A percentile compares a stretch with the other conserved stretches of the same genome.
Conservation (phyloP, 192 early-diverging fungal genomes). For the Coemansia sp. region DNA sequence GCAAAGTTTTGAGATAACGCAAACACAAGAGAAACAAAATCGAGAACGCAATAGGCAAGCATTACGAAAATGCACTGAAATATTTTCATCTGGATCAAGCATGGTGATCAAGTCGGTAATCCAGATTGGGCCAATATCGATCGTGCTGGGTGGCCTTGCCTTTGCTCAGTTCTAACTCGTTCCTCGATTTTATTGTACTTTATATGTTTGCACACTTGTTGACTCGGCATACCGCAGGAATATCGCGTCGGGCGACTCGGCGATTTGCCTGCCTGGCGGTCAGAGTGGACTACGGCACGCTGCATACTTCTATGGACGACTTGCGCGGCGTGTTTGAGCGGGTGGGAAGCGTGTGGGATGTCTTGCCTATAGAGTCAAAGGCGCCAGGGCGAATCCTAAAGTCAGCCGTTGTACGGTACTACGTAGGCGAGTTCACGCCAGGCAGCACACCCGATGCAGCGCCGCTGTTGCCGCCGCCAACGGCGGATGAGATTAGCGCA, state of each 20-base stretch:
- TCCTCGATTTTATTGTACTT: background rate
- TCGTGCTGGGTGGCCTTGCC: background rate
- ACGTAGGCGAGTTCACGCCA: conserved; percentile 31
- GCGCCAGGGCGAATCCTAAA: conserved; percentile 20
- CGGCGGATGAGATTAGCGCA: conserved; percentile 14
- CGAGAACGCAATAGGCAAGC: background rate
- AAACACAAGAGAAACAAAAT: background rate
- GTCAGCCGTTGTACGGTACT: conserved; percentile 42
- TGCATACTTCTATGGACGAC: conserved; percentile 28
- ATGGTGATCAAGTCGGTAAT: background rate
- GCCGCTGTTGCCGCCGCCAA: conserved; percentile 38
- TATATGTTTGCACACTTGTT: conserved; percentile 8
- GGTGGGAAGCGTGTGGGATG: conserved; percentile 50
- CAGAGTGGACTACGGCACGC: conserved; percentile 30
- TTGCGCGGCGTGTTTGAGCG: conserved; percentile 31
- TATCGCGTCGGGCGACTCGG: background rate
- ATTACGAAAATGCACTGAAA: conserved; percentile 5
- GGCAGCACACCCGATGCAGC: conserved; percentile 22
- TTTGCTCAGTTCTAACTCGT: background rate
- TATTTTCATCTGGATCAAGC: conserved; percentile 7
- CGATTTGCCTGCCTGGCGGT: conserved; percentile 45
- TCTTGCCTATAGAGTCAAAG: conserved; percentile 30
- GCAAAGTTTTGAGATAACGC: background rate
- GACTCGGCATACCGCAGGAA: conserved; percentile 3
- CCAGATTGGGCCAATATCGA: background rate